phyloP scores from a whole-genome alignment of 305 asterid species.

The Fraxinus greggii region DNA sequence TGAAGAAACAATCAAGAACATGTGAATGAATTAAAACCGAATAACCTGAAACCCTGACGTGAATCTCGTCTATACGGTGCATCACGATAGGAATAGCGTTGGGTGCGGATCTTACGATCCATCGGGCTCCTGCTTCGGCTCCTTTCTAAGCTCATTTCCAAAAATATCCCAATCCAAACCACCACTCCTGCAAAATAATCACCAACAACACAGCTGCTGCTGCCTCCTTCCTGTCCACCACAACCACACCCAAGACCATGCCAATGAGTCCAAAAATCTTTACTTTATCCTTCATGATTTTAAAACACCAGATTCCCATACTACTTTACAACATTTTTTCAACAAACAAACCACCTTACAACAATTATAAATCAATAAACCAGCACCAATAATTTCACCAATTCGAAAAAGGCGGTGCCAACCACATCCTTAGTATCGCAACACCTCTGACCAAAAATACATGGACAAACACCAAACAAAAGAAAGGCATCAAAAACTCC shows the following conservation, averaged over 20 bases:
- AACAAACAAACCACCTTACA: conserved; percentile 42
- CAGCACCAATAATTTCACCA: conserved; percentile 22
- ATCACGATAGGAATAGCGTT: conserved; percentile 83
- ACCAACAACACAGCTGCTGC: conserved; percentile 65
- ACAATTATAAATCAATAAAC: conserved; percentile 23
- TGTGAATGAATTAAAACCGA: conserved; percentile 48
- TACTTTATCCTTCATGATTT: conserved; percentile 39
- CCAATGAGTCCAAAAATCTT: conserved; percentile 58
- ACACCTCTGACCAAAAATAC: conserved; percentile 23
- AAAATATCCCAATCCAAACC: conserved; percentile 47
- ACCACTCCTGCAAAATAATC: conserved; percentile 49
- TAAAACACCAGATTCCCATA: conserved; percentile 44
- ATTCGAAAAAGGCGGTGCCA: conserved; percentile 9
- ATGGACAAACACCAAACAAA: conserved; percentile 6
- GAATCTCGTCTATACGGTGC: conserved; percentile 92
- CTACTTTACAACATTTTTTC: conserved; percentile 30
- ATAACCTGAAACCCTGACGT: conserved; percentile 92
- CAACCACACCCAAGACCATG: conserved; percentile 84
- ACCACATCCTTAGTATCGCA: conserved; percentile 13
- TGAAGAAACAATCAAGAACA: conserved; percentile 37
- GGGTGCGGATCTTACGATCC: conserved; percentile 90
- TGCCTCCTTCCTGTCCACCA: conserved; percentile 97
- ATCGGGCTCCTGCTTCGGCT: conserved; percentile 87
- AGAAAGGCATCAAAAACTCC: conserved; percentile 18
- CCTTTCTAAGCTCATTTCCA: conserved; percentile 75